Conservation (phyloP, 1,139 yeast species). For the Debaryomyces udenii region DNA sequence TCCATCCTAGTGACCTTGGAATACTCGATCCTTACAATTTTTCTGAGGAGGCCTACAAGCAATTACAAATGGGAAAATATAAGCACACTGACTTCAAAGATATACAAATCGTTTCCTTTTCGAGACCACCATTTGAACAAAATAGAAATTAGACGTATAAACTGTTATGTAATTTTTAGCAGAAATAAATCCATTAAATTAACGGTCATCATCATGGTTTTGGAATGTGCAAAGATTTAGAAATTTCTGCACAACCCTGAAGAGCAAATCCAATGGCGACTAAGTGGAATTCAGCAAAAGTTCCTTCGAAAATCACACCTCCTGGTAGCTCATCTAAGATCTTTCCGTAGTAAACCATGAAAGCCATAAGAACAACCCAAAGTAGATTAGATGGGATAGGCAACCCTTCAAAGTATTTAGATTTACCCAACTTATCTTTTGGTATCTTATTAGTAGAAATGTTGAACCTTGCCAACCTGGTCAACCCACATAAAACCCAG, state of each 20-base stretch:
- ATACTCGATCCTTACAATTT: constrained; percentile 46
- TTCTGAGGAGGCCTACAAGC: constrained; percentile 25
- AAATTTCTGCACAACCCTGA: constrained; percentile 90
- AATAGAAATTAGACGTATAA: constrained; percentile 1
- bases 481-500: constrained; percentile 91
- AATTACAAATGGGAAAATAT: constrained; percentile 30
- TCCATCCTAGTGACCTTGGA: constrained; percentile 34
- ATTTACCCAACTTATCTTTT: constrained; percentile 80
- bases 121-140: constrained; percentile 19
- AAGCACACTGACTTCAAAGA: constrained; percentile 28
- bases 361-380: constrained; percentile 74
- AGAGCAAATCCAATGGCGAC: constrained; percentile 62
- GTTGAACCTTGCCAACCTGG: constrained; percentile 92
- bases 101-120: constrained; percentile 22
- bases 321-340: constrained; percentile 61
- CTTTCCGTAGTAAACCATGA: constrained; percentile 54
- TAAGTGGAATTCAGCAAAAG: constrained; percentile 75
- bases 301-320: constrained; percentile 58
- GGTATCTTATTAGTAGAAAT: constrained; percentile 93
- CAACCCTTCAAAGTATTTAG: constrained; percentile 86
- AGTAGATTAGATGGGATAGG: constrained; percentile 90
- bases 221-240: constrained; percentile 88
- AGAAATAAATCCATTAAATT: too few relatives aligned
- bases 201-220: constrained; percentile 56
- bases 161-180: not conserved